Base-by-base conservation (phyloP, 257 asterid genomes). In the Gynochthodes officinalis region DNA sequence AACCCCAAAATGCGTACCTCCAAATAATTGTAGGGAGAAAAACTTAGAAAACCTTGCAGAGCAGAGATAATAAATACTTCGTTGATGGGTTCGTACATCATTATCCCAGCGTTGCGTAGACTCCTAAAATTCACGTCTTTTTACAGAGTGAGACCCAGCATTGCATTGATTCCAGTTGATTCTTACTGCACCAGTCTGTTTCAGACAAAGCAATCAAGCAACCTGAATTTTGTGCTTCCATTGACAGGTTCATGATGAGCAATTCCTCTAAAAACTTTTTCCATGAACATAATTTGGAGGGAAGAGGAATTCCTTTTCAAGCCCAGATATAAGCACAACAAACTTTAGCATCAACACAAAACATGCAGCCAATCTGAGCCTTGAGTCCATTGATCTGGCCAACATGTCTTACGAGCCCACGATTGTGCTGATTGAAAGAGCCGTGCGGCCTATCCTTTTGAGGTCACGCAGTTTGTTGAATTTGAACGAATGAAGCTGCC, bases 31-130 rank as follows among this genome's bases (percentile, higher is more conserved):
- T 15, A 3, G 32, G 60, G 55, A 18, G 32, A 25, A 37, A 32
- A 21, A 13, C 60, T n/a, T 48, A 21, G 57, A 49, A 49, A 21
- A 8, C 25, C 48, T 19, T 16, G 15, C 35, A 40, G 32, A 21
- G 1, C 0, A 15, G n/a, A 60, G n/a, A 25, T 16, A 55, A 25
- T 7, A 27, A 27, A 21, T 21, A 52, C 57, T 21, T 23, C 2
- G 5, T 54, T 54, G 60, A 54, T 59, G 39, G 43, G 10, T 67
- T 67, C 28, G 44, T 67, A 48, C 60, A 67, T 11, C 42, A 48
- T 46, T 48, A 48, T 48, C 46, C 19, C 30, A 67, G 44, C 40
- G n/a, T 42, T 30, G 14, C 30, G 19, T 48, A 9, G 72, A 35
- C 33, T 30, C 35, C 49, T n/a, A 63, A 25, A 7, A 21, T 39